Base-by-base conservation (phyloP, 1,139 yeast genomes). In the Nematodospora anomalae region DNA sequence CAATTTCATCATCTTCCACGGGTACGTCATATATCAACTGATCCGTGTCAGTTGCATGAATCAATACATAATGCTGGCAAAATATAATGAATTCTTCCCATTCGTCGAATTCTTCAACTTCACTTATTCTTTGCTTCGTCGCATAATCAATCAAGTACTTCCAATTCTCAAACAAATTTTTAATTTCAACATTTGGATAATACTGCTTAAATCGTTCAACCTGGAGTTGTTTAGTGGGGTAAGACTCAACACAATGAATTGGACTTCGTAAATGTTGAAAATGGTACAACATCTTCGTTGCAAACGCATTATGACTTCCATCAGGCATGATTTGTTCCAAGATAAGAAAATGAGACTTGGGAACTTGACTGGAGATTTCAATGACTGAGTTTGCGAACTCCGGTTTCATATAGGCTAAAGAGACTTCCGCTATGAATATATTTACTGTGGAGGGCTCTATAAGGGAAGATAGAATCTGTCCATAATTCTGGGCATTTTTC, bases 51-150 rank as follows among this genome's bases (percentile, higher is more conserved):
- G 80, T 70, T 1, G 89, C 87, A 56, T 83, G 89, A 3, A 82
- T 65, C 23, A 83, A 67, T 26, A 81, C 67, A 52, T 86, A 86
- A 53, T 85, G 94, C 49, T 84, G 94, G 45, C 89, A 80, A 52
- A 84, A 86, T 12, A 83, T 56, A 20, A 81, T 72, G 46, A 85
- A 85, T 55, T 86, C 95, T 57, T 86, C 95, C 79, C 86, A 76
- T 58, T 86, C 95, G 53, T 86, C 95, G 57, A 86, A 86, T 6
- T 75, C 76, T 54, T 86, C 95, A 18, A 82, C 70, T 2, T 55
- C 38, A 10, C 67, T 68, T 12, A 86, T 73, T 34, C 60, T 57
- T 0, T 44, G 29, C 49, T 74, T 78, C n/a, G 64, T 55, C 0
- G 62, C 65, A 2, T 50, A 49, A 6, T 69, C 56, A 4, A 80